Base-by-base conservation (phyloP, 1,139 yeast species). In the Suhomyces chickasaworum region DNA sequence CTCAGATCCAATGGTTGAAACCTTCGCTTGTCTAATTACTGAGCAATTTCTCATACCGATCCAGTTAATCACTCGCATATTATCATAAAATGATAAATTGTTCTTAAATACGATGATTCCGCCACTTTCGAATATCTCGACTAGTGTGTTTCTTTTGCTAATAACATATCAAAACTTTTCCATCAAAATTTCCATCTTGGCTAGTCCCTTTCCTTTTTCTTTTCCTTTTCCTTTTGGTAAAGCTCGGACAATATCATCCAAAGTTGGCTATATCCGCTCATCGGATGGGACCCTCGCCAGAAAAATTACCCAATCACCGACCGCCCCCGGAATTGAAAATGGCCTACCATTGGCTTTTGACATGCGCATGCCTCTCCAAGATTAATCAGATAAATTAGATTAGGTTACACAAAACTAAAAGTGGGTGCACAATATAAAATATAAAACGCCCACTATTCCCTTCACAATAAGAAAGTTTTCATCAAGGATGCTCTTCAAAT, bases 401-500 rank as follows among this genome's bases (percentile, higher is more conserved):
- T 7, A 21, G 16, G 18, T 23, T n/a, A 35, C 29, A 35, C 37
- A 22, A 35, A 35, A 23, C 27, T 8, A 8, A 8, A 13, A 13
- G 31, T 6, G 9, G 16, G 32, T 17, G 35, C 35, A 17, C 22
- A 3, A 17, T 32, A 32, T 12, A 17, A 32, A 32, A 32, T 12
- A 17, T 17, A 32, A 20, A 20, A 7, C 7, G 17, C 3, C 10
- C 22, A 32, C 7, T 10, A 5, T 16, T 17, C 35, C 35, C 35
- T 22, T 18, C 20, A 33, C 22, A 33, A 12, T 33, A 41, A 37
- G 42, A 17, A 30, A 45, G 23, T 37, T 4, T 29, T 8, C 27
- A 22, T 29, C 33, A 34, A 16, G 3, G 16, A 54, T 54, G 57
- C 53, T 54, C 31, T 38, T 53, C 37, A 52, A 41, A 40, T 41